phyloP scores from a whole-genome alignment of 331 rosid genomes.

The Pyracantha coccinea region DNA sequence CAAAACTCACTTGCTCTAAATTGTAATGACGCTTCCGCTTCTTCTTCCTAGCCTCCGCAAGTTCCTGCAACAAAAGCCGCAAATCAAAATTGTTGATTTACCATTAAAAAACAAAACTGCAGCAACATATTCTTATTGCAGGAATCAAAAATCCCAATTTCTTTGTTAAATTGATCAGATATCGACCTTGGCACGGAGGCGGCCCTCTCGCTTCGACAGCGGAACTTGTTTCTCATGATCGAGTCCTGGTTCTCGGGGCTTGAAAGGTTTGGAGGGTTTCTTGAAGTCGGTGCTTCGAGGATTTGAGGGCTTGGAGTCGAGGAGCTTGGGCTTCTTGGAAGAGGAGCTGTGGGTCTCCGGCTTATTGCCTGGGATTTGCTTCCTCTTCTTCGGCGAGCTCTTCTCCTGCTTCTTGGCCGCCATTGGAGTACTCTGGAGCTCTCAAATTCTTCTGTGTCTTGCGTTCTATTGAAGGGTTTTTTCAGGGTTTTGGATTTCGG shows the following conservation, averaged over 20 bases:
- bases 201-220: conserved; percentile 24
- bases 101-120: background rate
- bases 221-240: conserved; percentile 8
- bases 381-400: conserved; percentile 43
- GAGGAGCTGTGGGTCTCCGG: conserved; percentile 21
- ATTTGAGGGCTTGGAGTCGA: conserved; percentile 20
- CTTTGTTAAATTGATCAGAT: background rate
- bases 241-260: conserved; percentile 4
- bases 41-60: conserved; percentile 71
- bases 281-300: conserved; percentile 2
- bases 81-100: background rate
- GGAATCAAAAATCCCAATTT: background rate
- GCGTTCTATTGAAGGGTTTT: conserved; percentile 9
- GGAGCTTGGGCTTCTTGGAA: conserved; percentile 46
- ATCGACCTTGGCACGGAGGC: conserved; percentile 22
- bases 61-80: conserved; percentile 38
- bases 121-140: background rate
- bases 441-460: background rate
- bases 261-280: conserved; percentile 26
- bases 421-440: conserved; percentile 32
- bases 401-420: conserved; percentile 49
- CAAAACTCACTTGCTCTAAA: conserved; percentile 56
- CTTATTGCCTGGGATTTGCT: conserved; percentile 35
- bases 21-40: conserved; percentile 63
- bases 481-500: conserved; percentile 18